Conservation (phyloP, 2,329 filamentous ascomycete species). For the Lecanosticta acicola region DNA sequence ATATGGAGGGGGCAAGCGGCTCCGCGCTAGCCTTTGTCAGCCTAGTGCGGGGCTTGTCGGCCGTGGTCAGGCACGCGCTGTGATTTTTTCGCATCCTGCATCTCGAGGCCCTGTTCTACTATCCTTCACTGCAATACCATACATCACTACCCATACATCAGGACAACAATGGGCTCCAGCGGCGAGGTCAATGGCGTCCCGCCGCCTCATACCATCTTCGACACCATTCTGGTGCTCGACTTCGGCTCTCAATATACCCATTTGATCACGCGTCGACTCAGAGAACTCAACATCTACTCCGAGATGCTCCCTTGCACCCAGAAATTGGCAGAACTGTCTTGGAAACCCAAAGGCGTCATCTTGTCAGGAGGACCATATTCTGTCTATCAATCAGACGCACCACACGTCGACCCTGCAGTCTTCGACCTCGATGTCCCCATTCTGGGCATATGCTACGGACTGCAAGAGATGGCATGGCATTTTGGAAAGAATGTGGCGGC, state of each 20-base stretch:
- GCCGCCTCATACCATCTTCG: constrained; percentile 48
- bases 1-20: too few species aligned
- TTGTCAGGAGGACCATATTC: constrained; percentile 68
- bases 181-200: constrained; percentile 36
- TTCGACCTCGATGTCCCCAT: constrained; percentile 66
- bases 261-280: constrained; percentile 67
- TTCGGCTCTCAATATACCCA: constrained; percentile 70
- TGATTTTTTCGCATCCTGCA: too few species aligned
- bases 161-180: constrained; percentile 24
- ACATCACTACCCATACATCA: too few species aligned
- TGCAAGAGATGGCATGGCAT: constrained; percentile 70
- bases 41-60: too few species aligned
- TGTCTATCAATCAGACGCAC: constrained; percentile 73
- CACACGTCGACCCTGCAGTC: constrained; percentile 74
- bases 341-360: constrained; percentile 79
- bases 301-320: constrained; percentile 86
- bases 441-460: constrained; percentile 58
- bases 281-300: constrained; percentile 74
- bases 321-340: constrained; percentile 69
- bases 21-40: too few species aligned
- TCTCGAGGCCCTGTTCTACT: too few species aligned
- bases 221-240: constrained; percentile 68
- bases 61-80: too few species aligned
- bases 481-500: constrained; percentile 61
- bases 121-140: too few species aligned